A percentile compares a stretch with the other conserved stretches of the same genome.
These are phyloP conservation scores for Symbiodinium natans DNA, from an alignment of 73 alveolate genomes.

Conservation along the genomic window DNA sequence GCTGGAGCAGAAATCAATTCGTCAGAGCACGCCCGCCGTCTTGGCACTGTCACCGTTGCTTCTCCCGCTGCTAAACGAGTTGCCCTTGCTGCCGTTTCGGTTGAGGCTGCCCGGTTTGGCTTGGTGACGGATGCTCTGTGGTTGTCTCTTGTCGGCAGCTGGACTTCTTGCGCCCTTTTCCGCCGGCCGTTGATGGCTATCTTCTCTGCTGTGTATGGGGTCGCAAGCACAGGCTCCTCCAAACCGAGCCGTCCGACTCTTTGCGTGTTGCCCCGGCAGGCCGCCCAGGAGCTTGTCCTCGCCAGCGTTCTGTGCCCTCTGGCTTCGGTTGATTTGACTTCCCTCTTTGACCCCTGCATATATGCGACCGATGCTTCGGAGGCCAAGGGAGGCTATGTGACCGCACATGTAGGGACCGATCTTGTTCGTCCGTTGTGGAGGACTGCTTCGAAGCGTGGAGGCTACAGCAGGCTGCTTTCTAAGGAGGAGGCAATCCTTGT, in stretches of 20 bases:
- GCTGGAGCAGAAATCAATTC: not conserved
- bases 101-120: not conserved
- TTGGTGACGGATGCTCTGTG: not conserved
- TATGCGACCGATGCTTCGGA: not conserved
- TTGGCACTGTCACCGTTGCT: not conserved
- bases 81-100: not conserved
- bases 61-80: not conserved
- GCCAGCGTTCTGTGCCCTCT: not conserved
- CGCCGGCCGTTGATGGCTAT: not conserved
- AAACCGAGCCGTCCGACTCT: not conserved
- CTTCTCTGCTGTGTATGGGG: not conserved
- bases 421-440: not conserved
- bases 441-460: not conserved
- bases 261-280: not conserved
- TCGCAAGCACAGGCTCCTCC: not conserved
- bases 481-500: not conserved
- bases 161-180: not conserved
- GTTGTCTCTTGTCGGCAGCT: not conserved
- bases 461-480: not conserved
- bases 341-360: not conserved
- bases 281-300: not conserved
- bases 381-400: not conserved
- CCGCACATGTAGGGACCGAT: no score
- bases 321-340: not conserved
- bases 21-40: rapidly evolving